Percentiles rank a stretch among this genome's conserved stretches.
phyloP scores from a whole-genome alignment of 2,329 filamentous ascomycete genomes.

The Monosporascus sp. region DNA sequence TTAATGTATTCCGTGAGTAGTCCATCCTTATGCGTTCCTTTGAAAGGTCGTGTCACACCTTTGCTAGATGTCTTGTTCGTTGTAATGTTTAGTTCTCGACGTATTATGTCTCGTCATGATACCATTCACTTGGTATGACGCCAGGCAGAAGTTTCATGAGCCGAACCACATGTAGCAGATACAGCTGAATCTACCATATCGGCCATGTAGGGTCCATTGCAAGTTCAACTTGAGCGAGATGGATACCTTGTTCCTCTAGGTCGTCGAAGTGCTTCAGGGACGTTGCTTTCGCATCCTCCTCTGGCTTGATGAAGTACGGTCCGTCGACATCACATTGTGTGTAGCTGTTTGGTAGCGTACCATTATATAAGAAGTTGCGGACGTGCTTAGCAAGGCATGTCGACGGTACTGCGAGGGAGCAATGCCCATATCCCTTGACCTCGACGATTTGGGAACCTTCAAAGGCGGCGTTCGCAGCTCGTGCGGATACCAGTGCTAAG shows the following conservation, averaged over 20 bases:
- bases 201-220: background rate
- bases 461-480: slow-evolving; percentile 29
- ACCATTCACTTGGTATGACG: too few species aligned
- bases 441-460: slow-evolving; percentile 33
- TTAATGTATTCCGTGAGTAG: too few species aligned
- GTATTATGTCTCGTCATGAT: too few species aligned
- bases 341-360: slow-evolving; percentile 30
- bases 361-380: slow-evolving; percentile 31
- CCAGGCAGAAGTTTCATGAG: too few species aligned
- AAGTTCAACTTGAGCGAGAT: slow-evolving; percentile 11
- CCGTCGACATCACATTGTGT: slow-evolving; percentile 33
- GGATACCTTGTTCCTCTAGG: slow-evolving; percentile 9
- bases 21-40: too few species aligned
- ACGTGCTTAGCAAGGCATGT: slow-evolving; percentile 31
- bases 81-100: too few species aligned
- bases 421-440: slow-evolving; percentile 38
- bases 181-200: background rate
- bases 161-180: background rate
- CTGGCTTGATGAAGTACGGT: slow-evolving; percentile 31
- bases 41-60: too few species aligned
- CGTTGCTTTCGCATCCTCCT: slow-evolving; percentile 11
- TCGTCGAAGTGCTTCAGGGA: slow-evolving; percentile 10
- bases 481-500: slow-evolving; percentile 30
- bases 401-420: slow-evolving; percentile 32
- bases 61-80: too few species aligned